Percentiles rank a stretch among this genome's conserved stretches.
Evolutionary conservation across 176 grass and related monocot species (phyloP).

Genomic region (Leersia perrieri): DNA sequence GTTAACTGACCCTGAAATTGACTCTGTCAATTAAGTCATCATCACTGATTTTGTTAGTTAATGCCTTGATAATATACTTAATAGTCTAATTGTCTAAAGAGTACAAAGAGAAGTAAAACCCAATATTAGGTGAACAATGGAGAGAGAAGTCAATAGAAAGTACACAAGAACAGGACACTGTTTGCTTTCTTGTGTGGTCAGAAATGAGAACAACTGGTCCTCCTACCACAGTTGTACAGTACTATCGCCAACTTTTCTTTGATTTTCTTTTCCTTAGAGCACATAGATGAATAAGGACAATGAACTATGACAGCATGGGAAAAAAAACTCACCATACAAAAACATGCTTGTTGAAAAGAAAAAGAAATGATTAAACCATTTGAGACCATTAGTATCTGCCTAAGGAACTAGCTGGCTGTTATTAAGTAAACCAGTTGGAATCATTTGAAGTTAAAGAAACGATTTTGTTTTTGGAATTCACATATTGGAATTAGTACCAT

Average conservation of each 20-base stretch:
- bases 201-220: background rate
- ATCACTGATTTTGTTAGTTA: background rate
- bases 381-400: no score
- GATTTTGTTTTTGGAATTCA: background rate
- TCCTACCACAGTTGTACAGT: background rate
- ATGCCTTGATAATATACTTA: background rate
- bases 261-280: background rate
- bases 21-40: background rate
- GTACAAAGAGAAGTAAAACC: background rate
- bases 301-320: background rate
- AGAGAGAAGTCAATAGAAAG: slow-evolving; percentile 1
- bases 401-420: background rate
- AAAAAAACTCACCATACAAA: background rate
- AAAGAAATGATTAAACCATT: background rate
- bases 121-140: background rate
- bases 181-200: slow-evolving; percentile 24
- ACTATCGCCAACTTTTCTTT: background rate
- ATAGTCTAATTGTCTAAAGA: background rate
- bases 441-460: background rate
- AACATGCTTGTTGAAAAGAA: background rate
- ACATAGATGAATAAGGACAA: background rate
- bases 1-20: background rate
- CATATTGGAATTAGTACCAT: background rate
- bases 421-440: background rate
- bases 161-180: background rate